A percentile compares a stretch with the other conserved stretches of the same genome.
These are phyloP conservation scores for Dactylellina cionopaga DNA, from an alignment of 2,329 filamentous ascomycete species.

Conservation along the genomic window DNA sequence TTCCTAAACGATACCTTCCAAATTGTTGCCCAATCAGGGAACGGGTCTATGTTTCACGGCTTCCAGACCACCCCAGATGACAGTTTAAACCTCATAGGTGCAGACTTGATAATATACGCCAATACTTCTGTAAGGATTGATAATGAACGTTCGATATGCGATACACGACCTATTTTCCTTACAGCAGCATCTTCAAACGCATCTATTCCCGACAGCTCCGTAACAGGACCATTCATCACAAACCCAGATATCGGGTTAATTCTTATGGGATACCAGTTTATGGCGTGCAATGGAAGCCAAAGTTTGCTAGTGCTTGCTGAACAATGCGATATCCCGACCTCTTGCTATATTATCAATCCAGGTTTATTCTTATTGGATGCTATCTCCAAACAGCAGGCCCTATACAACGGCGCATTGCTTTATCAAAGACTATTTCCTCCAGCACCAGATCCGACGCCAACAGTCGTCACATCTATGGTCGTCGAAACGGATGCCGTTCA, in stretches of 20 bases:
- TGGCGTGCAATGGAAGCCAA: background rate
- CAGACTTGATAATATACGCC: slow-evolving; percentile 16
- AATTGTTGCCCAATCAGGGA: slow-evolving; percentile 2
- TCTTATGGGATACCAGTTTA: slow-evolving; percentile 1
- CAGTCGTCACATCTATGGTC: background rate
- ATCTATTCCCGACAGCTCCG: slow-evolving; percentile 12
- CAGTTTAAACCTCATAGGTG: slow-evolving; percentile 25
- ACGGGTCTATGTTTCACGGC: slow-evolving; percentile 20
- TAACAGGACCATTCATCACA: slow-evolving; percentile 31
- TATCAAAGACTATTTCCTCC: background rate
- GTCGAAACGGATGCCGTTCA: slow-evolving; percentile 14
- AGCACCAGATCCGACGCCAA: background rate
- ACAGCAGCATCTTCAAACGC: background rate
- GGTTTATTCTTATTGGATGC: slow-evolving; percentile 17
- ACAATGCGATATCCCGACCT: slow-evolving; percentile 10
- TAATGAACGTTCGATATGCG: slow-evolving; percentile 20
- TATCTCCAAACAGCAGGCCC: slow-evolving; percentile 17
- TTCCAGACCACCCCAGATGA: slow-evolving; percentile 23
- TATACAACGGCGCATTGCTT: slow-evolving; percentile 16
- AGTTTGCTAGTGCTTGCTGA: background rate
- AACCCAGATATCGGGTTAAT: slow-evolving; percentile 27
- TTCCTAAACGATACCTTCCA: slow-evolving; percentile 13
- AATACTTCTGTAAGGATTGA: slow-evolving; percentile 25
- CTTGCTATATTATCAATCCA: background rate
- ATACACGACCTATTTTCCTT: slow-evolving; percentile 11